These are phyloP conservation scores for Rhizopogon vulgaris DNA, from an alignment of 768 basidiomycete species.

Conservation along the genomic window DNA sequence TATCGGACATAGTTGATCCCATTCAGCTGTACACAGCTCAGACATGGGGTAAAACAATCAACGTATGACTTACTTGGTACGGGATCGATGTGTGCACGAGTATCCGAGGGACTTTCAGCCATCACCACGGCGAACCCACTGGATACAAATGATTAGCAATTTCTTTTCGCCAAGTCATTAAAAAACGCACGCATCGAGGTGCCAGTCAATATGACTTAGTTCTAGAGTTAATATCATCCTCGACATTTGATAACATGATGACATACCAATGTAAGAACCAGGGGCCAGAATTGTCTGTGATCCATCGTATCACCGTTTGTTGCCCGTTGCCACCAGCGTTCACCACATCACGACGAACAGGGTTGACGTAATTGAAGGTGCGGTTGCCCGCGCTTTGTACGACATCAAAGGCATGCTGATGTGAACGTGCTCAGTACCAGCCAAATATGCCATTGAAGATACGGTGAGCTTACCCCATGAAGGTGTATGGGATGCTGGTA, in stretches of 20 bases:
- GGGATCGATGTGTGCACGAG: background rate
- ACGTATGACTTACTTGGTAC: background rate
- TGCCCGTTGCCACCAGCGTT: conserved; percentile 24
- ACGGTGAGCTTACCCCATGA: conserved; percentile 11
- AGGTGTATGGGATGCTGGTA: conserved; percentile 18
- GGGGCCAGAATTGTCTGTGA: conserved; percentile 58
- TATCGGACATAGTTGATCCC: conserved; percentile 20
- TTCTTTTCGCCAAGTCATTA: background rate
- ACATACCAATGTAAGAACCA: conserved; percentile 37
- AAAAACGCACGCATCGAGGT: conserved; percentile 11
- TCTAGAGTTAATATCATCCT: background rate
- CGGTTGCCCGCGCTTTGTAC: conserved; percentile 24
- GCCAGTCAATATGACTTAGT: conserved; percentile 13
- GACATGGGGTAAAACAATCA: too few species aligned
- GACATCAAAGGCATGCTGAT: conserved; percentile 30
- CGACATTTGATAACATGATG: background rate
- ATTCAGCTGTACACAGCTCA: conserved; percentile 10
- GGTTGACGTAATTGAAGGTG: conserved; percentile 29
- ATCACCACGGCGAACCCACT: conserved; percentile 28
- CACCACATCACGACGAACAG: conserved; percentile 27
- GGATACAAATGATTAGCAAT: background rate
- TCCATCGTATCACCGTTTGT: conserved; percentile 47
- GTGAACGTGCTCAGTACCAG: background rate
- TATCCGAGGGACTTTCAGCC: conserved; percentile 17
- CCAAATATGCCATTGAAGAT: background rate